Base-by-base conservation (phyloP, 225 moss, liverwort and hornwort genomes). In the Thuidium tamariscinum region DNA sequence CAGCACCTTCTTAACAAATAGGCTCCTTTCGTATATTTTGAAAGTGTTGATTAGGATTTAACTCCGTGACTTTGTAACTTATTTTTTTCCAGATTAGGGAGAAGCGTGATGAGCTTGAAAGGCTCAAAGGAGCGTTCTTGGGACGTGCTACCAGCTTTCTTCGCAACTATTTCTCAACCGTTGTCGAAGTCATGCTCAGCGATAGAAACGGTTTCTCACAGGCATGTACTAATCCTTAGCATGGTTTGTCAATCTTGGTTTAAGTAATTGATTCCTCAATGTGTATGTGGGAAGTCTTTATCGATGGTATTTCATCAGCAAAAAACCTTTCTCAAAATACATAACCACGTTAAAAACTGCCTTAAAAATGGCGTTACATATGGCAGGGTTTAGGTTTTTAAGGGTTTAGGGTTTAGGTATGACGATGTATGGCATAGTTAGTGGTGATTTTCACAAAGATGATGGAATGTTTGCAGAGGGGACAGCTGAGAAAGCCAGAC, bases 191-290 rank as follows among this genome's bases (percentile, higher is more conserved):
- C 60, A 96, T 96, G 96, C 93, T 96, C 78, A 92, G 63, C 61
- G 98, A 98, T 70, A 98, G 92, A 87, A 86, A 95, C 23, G 93
- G 92, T 59, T 95, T 96, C 77, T 95, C 96, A 83, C 98, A 98
- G 95, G 98, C 90, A 87, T 78, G 84, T 49, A 3, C 10, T 39
- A 30, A 25, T 55, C 41, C 82, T 71, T 79, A n/a, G 36, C 66
- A 41, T n/a, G 63, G 13, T 77, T 71, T 77, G 21, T 63, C 56
- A 42, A 55, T 82, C 44, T 57, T 46, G 42, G 49, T 81, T 39
- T 51, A 64, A 76, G 34, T 72, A 22, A 60, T 61, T 14, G 25
- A 29, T 63, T 70, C 34, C 27, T 86, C 55, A 83, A 27, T 34
- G 49, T 52, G 29, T 34, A 48, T 42, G 36, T 51, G 32, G 26